Evolutionary conservation across 2,329 filamentous ascomycete species (phyloP).

Genomic region (Daldinia eschscholtzii): DNA sequence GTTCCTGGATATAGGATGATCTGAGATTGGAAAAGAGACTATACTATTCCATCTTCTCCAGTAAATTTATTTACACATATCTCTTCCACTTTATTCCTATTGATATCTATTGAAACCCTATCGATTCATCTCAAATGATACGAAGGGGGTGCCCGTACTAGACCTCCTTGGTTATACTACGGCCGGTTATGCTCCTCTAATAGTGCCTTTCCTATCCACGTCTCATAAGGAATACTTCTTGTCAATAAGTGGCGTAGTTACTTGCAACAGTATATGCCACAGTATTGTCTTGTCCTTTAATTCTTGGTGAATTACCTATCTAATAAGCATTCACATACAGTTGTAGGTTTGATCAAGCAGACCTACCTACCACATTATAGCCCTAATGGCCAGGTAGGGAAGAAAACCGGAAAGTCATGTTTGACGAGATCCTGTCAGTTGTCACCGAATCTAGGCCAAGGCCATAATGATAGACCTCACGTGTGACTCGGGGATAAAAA

Average conservation of each 20-base stretch:
- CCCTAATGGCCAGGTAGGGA: background rate
- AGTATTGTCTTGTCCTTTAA: background rate
- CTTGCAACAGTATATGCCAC: background rate
- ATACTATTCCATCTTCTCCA: too few species aligned
- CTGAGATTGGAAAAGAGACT: too few species aligned
- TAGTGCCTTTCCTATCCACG: background rate
- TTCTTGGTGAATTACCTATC: background rate
- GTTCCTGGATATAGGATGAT: too few species aligned
- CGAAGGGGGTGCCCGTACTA: background rate
- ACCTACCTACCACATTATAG: background rate
- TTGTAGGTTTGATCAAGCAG: background rate
- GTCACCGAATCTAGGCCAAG: slow-evolving; percentile 3
- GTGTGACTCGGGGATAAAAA: background rate
- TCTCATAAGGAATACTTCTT: background rate
- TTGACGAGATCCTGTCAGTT: background rate
- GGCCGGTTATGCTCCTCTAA: background rate
- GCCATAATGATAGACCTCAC: background rate
- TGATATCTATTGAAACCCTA: background rate
- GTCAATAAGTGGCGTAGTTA: too few species aligned
- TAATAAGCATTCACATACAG: background rate
- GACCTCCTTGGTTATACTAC: background rate
- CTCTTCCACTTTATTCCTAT: too few species aligned
- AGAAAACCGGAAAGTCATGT: background rate
- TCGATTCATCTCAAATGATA: background rate
- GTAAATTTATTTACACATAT: too few species aligned